These are phyloP conservation scores for Apodospora peruviana DNA, from an alignment of 495 filamentous ascomycete species.

Conservation along the genomic window DNA sequence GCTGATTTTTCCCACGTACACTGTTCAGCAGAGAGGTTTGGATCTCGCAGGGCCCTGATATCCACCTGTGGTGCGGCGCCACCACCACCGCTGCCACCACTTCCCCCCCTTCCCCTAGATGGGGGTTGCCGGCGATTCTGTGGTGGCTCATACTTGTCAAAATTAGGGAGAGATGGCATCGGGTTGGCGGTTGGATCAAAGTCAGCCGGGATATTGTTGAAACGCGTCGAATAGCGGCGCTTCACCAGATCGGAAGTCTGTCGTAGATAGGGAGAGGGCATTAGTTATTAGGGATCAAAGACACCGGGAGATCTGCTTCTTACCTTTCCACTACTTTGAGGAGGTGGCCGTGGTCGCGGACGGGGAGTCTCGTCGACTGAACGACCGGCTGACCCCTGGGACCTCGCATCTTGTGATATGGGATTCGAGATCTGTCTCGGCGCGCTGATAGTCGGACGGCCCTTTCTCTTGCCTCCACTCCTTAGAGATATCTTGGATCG, in stretches of 20 bases:
- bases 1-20: conserved; percentile 23
- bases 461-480: conserved; percentile 68
- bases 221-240: conserved; percentile 85
- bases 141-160: conserved; percentile 45
- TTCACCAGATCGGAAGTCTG: conserved; percentile 91
- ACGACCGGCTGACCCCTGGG: conserved; percentile 29
- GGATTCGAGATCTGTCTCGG: conserved; percentile 72
- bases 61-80: conserved; percentile 50
- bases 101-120: conserved; percentile 43
- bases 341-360: conserved; percentile 37
- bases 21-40: conserved; percentile 67
- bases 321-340: conserved; percentile 36
- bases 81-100: conserved; percentile 4
- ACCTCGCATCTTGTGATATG: conserved; percentile 38
- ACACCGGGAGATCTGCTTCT: background rate
- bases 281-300: background rate
- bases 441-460: conserved; percentile 73
- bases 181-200: conserved; percentile 60
- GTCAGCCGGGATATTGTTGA: conserved; percentile 66
- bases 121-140: conserved; percentile 40
- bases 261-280: background rate
- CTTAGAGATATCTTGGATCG: conserved; percentile 79
- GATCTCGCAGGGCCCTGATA: conserved; percentile 70
- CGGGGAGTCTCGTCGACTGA: conserved; percentile 24
- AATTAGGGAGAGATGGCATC: conserved; percentile 56